A percentile compares a stretch with the other conserved stretches of the same genome.
Evolutionary conservation across 345 rosid genomes (phyloP).

Genomic region (Citrus reticulata): DNA sequence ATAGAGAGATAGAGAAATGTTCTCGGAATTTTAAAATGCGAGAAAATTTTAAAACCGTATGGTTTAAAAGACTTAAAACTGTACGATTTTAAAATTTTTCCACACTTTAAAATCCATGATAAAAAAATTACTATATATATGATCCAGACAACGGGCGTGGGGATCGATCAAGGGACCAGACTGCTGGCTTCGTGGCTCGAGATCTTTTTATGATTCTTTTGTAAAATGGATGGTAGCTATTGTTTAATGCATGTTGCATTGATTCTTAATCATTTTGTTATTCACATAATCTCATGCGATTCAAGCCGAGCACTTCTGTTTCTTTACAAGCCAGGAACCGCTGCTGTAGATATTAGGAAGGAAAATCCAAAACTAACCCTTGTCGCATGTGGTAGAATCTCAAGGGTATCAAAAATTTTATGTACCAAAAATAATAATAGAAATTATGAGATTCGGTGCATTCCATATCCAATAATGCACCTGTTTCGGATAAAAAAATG

Average conservation of each 20-base stretch:
- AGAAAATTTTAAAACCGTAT: too few species aligned
- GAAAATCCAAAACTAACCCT: not conserved
- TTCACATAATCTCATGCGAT: not conserved
- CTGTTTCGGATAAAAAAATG: too few species aligned
- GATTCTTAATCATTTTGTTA: not conserved
- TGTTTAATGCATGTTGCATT: not conserved
- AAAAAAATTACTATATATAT: too few species aligned
- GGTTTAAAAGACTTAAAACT: too few species aligned
- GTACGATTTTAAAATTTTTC: too few species aligned
- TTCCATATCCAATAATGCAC: not conserved
- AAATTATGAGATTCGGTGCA: not conserved
- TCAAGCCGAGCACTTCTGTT: not conserved
- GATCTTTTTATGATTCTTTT: constrained; percentile 3
- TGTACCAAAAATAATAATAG: not conserved
- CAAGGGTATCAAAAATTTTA: not conserved
- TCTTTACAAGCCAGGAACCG: not conserved
- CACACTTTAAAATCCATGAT: too few species aligned
- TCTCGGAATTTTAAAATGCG: too few species aligned
- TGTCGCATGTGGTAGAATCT: not conserved
- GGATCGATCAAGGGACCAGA: constrained; percentile 12
- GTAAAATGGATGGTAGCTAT: not conserved
- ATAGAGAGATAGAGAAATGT: too few species aligned
- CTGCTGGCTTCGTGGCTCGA: constrained; percentile 5
- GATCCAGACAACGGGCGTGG: constrained; percentile 23
- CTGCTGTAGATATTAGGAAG: not conserved